Conservation (phyloP, 805 yeast species). For the Maudiozyma serrabonitensis region DNA sequence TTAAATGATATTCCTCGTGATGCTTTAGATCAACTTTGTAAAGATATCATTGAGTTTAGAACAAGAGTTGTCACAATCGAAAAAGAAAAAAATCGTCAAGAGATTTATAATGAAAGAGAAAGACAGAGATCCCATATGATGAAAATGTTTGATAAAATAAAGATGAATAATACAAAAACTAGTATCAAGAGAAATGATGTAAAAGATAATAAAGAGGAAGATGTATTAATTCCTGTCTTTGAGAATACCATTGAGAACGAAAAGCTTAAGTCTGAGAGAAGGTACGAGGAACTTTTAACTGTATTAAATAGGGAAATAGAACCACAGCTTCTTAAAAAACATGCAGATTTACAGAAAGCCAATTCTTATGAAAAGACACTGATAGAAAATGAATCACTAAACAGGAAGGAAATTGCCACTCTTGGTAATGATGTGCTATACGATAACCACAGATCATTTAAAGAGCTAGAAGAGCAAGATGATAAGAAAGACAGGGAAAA, state of each 20-base stretch:
- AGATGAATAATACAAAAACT: conserved; percentile 7
- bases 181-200: conserved; percentile 6
- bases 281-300: conserved; percentile 12
- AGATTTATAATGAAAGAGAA: conserved; percentile 24
- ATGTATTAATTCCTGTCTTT: neutral
- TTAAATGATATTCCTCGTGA: conserved; percentile 24
- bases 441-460: conserved; percentile 22
- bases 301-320: conserved; percentile 10
- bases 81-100: conserved; percentile 39
- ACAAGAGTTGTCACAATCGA: conserved; percentile 46
- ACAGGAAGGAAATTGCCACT: conserved; percentile 19
- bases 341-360: conserved; percentile 8
- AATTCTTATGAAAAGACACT: conserved; percentile 11
- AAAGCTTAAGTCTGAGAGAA: conserved; percentile 9
- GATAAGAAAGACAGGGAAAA: conserved; percentile 13
- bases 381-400: conserved; percentile 9
- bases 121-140: conserved; percentile 19
- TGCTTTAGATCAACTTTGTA: conserved; percentile 24
- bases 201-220: conserved; percentile 9
- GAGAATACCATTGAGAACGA: conserved; percentile 10
- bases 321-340: conserved; percentile 12
- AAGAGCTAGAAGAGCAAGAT: conserved; percentile 12
- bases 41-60: conserved; percentile 47
- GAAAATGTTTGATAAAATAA: conserved; percentile 22
- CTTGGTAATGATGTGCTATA: conserved; percentile 17